Conservation (phyloP, 2,329 filamentous ascomycete genomes). For the Neodidymelliopsis sp. region DNA sequence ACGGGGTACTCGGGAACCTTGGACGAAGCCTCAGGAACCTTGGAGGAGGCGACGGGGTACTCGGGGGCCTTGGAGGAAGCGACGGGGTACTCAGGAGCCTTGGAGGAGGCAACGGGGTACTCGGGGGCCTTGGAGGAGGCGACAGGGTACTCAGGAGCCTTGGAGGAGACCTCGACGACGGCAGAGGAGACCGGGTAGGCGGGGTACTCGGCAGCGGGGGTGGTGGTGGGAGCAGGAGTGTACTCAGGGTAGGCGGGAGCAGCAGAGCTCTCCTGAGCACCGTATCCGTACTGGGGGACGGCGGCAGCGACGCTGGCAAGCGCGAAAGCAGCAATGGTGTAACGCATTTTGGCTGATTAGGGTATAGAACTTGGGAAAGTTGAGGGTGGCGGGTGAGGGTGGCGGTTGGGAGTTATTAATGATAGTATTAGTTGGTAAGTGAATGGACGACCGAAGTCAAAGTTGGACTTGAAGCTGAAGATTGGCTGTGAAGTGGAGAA, state of each 20-base stretch:
- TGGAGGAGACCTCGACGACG: slow-evolving; percentile 1
- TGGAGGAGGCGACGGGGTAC: slow-evolving; percentile 22
- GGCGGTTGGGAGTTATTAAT: slow-evolving; percentile 44
- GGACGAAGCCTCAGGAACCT: slow-evolving; percentile 15
- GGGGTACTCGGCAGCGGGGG: slow-evolving; percentile 25
- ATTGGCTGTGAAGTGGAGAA: slow-evolving; percentile 48
- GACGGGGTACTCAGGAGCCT: slow-evolving; percentile 24
- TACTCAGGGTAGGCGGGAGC: slow-evolving; percentile 39
- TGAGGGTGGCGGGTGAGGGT: slow-evolving; percentile 28
- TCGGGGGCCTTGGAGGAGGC: slow-evolving; percentile 16
- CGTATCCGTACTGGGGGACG: slow-evolving; percentile 42
- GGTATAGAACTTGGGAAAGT: slow-evolving; percentile 39
- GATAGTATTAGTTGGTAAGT: slow-evolving; percentile 52
- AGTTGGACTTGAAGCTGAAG: slow-evolving; percentile 48
- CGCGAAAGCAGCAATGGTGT: slow-evolving; percentile 44
- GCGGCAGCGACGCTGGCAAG: slow-evolving; percentile 43
- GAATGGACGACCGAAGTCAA: slow-evolving; percentile 54
- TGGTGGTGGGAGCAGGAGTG: slow-evolving; percentile 22
- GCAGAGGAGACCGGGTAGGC: slow-evolving; percentile 21
- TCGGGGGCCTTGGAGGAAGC: slow-evolving; percentile 20
- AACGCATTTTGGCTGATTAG: slow-evolving; percentile 51
- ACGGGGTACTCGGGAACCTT: slow-evolving; percentile 15
- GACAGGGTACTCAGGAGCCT: slow-evolving; percentile 16
- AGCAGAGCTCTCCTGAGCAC: slow-evolving; percentile 23
- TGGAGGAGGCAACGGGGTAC: slow-evolving; percentile 17